Conservation (phyloP, 257 asterid genomes). For the Plectranthus barbatus region DNA sequence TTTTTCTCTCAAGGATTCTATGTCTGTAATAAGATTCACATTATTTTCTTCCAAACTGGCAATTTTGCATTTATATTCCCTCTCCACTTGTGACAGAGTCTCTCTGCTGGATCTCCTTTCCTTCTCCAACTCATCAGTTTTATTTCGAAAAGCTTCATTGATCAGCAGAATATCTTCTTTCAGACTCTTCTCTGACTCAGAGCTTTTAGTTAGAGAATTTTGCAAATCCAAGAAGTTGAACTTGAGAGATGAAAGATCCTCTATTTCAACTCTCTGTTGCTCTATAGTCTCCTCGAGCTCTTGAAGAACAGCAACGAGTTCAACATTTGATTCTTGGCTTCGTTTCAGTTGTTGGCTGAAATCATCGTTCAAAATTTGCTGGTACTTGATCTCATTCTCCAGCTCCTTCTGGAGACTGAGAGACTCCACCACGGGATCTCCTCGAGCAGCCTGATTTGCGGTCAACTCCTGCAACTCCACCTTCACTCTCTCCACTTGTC, state of each 20-base stretch:
- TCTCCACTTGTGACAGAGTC: conserved; percentile 28
- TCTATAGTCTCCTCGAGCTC: conserved; percentile 76
- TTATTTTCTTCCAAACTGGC: conserved; percentile 31
- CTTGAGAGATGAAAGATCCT: conserved; percentile 42
- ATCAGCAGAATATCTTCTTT: conserved; percentile 30
- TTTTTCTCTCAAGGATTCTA: conserved; percentile 49
- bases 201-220: conserved; percentile 15
- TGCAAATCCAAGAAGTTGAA: conserved; percentile 10
- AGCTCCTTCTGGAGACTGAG: conserved; percentile 41
- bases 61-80: conserved; percentile 28
- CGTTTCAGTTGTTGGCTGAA: conserved; percentile 54
- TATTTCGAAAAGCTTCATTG: conserved; percentile 34
- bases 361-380: conserved; percentile 46
- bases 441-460: conserved; percentile 17
- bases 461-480: conserved; percentile 25
- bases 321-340: conserved; percentile 81
- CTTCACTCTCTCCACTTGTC: conserved; percentile 47
- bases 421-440: conserved; percentile 27
- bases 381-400: conserved; percentile 62
- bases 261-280: conserved; percentile 66
- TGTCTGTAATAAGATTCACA: conserved; percentile 32
- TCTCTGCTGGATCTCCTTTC: conserved; percentile 29
- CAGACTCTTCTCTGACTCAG: conserved; percentile 42
- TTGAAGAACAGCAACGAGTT: conserved; percentile 78
- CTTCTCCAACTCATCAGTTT: conserved; percentile 34